Percentiles rank a stretch among this genome's conserved stretches.
Evolutionary conservation across 768 basidiomycete genomes (phyloP).

Genomic region (Pisolithus marmoratus): DNA sequence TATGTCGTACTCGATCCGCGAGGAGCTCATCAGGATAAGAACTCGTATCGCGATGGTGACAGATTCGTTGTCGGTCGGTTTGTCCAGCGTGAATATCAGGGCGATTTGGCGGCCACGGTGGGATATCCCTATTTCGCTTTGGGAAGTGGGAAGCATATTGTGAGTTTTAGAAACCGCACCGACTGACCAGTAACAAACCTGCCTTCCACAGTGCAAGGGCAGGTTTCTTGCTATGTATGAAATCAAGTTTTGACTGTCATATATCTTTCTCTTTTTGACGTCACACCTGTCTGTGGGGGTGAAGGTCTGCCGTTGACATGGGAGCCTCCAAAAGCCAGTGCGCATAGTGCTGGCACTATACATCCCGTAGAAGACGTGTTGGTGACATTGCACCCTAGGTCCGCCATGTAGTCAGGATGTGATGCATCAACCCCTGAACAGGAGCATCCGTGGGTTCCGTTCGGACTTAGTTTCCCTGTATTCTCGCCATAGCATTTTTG

Average conservation of each 20-base stretch:
- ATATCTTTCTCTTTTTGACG: neutral
- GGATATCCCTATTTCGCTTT: slow-evolving; percentile 11
- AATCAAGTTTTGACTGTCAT: neutral
- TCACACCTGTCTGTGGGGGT: neutral
- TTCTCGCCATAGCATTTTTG: too few relatives aligned
- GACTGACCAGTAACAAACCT: neutral
- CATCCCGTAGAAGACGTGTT: neutral
- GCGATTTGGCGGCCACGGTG: slow-evolving; percentile 6
- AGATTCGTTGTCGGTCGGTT: slow-evolving; percentile 17
- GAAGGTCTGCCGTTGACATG: neutral
- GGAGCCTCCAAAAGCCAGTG: neutral
- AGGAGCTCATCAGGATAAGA: slow-evolving; percentile 15
- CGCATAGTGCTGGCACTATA: neutral
- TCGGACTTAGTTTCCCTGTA: too few relatives aligned
- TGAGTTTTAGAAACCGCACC: neutral
- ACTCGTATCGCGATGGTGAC: slow-evolving; percentile 7
- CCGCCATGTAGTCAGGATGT: neutral
- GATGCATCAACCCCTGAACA: too few relatives aligned
- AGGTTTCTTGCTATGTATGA: neutral
- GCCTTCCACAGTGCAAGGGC: neutral
- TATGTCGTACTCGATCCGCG: slow-evolving; percentile 13
- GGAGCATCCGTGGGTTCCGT: too few relatives aligned
- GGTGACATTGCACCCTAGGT: neutral
- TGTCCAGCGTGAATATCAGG: slow-evolving; percentile 10
- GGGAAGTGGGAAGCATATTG: slow-evolving; percentile 13